Evolutionary conservation across 1,284 basidiomycete genomes (phyloP).

Genomic region (Tremellales sp.): DNA sequence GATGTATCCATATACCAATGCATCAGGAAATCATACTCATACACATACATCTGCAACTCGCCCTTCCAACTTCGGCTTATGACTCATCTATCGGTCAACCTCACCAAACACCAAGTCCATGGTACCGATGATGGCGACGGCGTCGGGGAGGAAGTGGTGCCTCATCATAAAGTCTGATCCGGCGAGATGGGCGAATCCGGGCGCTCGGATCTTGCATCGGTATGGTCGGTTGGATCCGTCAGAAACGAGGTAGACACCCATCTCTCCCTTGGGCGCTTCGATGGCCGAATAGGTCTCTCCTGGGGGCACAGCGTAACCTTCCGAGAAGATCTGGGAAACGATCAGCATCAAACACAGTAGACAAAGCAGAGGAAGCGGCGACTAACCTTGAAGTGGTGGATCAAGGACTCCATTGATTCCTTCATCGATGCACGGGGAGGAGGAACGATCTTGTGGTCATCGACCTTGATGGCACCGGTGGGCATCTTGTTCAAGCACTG

Average conservation of each 20-base stretch:
- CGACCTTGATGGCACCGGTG: conserved; percentile 85
- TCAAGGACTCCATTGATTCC: conserved; percentile 95
- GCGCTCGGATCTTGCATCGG: conserved; percentile 88
- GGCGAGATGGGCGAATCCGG: conserved; percentile 87
- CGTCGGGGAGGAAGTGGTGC: conserved; percentile 84
- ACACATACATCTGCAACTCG: background rate
- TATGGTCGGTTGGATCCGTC: conserved; percentile 91
- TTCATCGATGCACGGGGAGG: conserved; percentile 98
- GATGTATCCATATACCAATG: background rate
- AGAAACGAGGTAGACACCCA: conserved; percentile 93
- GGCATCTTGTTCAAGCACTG: conserved; percentile 98
- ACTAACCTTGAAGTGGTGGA: conserved; percentile 92
- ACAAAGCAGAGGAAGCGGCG: background rate
- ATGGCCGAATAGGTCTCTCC: conserved; percentile 97
- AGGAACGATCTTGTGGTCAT: conserved; percentile 97
- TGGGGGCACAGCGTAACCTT: conserved; percentile 96
- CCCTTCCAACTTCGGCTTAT: background rate
- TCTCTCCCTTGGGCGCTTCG: conserved; percentile 98
- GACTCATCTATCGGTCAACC: conserved; percentile 50
- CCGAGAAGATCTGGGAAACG: conserved; percentile 74
- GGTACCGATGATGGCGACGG: conserved; percentile 88
- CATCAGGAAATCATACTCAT: background rate
- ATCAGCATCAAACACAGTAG: conserved; percentile 3
- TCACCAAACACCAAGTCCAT: conserved; percentile 79
- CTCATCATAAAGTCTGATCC: conserved; percentile 85